phyloP scores from a whole-genome alignment of 2,329 filamentous ascomycete species.

The Claviceps monticola region DNA sequence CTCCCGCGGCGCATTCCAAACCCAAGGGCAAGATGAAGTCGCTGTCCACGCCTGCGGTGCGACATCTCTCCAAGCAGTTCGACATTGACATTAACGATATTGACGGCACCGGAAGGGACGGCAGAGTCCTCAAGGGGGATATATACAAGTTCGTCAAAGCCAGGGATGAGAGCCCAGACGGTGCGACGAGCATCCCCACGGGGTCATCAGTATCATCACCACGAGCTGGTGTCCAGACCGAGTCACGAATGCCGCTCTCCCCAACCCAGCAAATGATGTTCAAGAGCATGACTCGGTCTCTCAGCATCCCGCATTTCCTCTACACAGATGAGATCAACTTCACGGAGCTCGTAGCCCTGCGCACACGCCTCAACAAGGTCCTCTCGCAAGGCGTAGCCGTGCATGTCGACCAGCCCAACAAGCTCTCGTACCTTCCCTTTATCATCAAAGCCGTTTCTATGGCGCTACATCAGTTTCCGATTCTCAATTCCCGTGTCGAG shows the following conservation, averaged over 20 bases:
- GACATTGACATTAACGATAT: slow-evolving; percentile 67
- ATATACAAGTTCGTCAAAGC: slow-evolving; percentile 56
- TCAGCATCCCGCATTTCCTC: slow-evolving; percentile 87
- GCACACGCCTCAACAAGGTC: slow-evolving; percentile 59
- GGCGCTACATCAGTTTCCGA: slow-evolving; percentile 65
- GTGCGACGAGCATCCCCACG: slow-evolving; percentile 9
- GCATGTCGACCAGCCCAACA: slow-evolving; percentile 38
- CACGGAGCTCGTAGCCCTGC: slow-evolving; percentile 56
- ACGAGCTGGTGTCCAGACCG: slow-evolving; percentile 37
- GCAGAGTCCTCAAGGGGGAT: slow-evolving; percentile 85
- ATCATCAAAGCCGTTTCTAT: slow-evolving; percentile 91
- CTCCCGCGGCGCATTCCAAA: slow-evolving; percentile 11
- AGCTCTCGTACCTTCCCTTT: slow-evolving; percentile 85
- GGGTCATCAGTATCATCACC: slow-evolving; percentile 6
- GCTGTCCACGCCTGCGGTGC: slow-evolving; percentile 82
- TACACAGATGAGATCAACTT: slow-evolving; percentile 87
- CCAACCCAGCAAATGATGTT: slow-evolving; percentile 88
- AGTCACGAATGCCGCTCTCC: slow-evolving; percentile 57
- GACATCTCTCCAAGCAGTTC: slow-evolving; percentile 71
- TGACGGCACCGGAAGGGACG: slow-evolving; percentile 76
- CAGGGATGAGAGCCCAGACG: slow-evolving; percentile 25
- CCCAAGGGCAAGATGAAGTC: slow-evolving; percentile 51
- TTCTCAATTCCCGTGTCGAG: slow-evolving; percentile 80
- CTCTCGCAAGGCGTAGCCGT: slow-evolving; percentile 22
- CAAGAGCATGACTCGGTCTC: slow-evolving; percentile 87